Evolutionary conservation across 73 alveolate species (phyloP).

Genomic region (Paramecium biaurelia): DNA sequence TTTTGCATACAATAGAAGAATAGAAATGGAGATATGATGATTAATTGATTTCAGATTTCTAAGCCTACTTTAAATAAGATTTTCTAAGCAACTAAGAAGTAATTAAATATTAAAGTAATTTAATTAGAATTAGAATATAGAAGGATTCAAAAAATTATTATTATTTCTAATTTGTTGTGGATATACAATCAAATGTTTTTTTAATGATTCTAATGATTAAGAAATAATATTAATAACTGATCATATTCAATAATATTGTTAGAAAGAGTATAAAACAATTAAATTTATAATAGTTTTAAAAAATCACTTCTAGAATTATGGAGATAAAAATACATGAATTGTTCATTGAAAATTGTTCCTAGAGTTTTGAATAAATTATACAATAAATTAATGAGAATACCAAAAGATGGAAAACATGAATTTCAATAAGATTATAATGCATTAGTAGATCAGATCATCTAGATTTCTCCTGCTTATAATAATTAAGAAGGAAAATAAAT

Average conservation of each 20-base stretch:
- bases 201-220: conserved; percentile 50
- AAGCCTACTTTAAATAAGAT: conserved; percentile 51
- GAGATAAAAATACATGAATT: conserved; percentile 41
- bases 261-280: background rate
- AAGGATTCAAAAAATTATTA: conserved; percentile 25
- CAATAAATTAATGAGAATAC: conserved; percentile 46
- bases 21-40: conserved; percentile 61
- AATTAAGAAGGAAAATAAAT: conserved; percentile 12
- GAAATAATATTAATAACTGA: conserved; percentile 1
- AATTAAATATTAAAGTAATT: background rate
- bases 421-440: conserved; percentile 57
- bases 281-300: background rate
- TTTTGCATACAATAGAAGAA: conserved; percentile 51
- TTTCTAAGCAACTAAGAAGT: conserved; percentile 57
- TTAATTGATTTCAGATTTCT: conserved; percentile 13
- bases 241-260: conserved; percentile 6
- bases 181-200: conserved; percentile 49
- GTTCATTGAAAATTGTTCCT: conserved; percentile 51
- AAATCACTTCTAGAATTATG: background rate
- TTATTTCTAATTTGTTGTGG: conserved; percentile 41
- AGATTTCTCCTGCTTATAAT: conserved; percentile 58
- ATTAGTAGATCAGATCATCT: conserved; percentile 54
- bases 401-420: conserved; percentile 30
- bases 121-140: background rate
- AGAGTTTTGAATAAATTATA: conserved; percentile 48